Conservation (phyloP, 176 grass and related monocot species). For the Oryza officinalis region DNA sequence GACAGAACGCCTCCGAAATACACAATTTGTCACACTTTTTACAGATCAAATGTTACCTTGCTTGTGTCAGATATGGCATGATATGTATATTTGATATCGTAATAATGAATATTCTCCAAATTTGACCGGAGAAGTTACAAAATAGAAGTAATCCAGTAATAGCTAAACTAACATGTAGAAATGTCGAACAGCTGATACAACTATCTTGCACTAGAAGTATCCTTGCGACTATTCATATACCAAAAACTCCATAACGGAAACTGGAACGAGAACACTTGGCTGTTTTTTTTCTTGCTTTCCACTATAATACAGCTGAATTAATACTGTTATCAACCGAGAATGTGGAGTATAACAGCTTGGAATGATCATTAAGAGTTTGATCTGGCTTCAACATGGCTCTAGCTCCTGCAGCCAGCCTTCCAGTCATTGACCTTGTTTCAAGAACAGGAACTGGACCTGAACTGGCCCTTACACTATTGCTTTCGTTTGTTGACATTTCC, state of each 20-base stretch:
- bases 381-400: conserved; percentile 53
- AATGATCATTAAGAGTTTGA: conserved; percentile 47
- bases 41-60: conserved; percentile 17
- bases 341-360: conserved; percentile 44
- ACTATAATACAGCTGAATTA: conserved; percentile 42
- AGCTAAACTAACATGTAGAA: conserved; percentile 36
- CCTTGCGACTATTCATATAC: conserved; percentile 9
- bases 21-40: background rate
- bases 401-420: conserved; percentile 49
- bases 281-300: conserved; percentile 52
- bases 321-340: conserved; percentile 42
- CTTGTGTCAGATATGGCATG: conserved; percentile 26
- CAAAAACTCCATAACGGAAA: conserved; percentile 20
- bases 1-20: conserved; percentile 18
- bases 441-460: conserved; percentile 3
- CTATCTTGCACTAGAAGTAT: background rate
- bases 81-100: background rate
- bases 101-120: conserved; percentile 20
- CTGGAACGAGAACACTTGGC: conserved; percentile 22
- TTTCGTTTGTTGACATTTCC: conserved; percentile 28
- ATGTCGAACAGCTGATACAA: conserved; percentile 14
- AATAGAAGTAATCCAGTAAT: conserved; percentile 24
- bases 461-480: conserved; percentile 13
- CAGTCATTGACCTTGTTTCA: conserved; percentile 37
- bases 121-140: conserved; percentile 28